phyloP scores from a whole-genome alignment of 2,329 filamentous ascomycete species.

The Lecanosticta acicola region DNA sequence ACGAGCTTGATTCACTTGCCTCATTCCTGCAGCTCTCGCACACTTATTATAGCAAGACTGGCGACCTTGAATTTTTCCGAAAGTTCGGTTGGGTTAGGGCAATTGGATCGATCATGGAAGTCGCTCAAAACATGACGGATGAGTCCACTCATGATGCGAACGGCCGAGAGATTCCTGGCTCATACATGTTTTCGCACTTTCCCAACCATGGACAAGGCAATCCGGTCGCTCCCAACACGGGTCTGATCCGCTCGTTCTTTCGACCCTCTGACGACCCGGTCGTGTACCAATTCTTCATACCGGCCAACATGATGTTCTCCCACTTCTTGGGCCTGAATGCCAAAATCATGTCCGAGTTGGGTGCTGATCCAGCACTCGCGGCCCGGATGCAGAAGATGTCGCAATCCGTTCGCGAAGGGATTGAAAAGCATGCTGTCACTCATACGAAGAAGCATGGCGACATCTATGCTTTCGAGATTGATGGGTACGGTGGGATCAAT shows the following conservation, averaged over 20 bases:
- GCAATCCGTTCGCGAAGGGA: slow-evolving; percentile 6
- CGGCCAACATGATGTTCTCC: slow-evolving; percentile 64
- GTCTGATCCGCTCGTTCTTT: slow-evolving; percentile 44
- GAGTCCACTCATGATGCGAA: slow-evolving; percentile 13
- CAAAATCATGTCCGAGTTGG: slow-evolving; percentile 34
- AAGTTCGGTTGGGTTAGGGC: slow-evolving; percentile 15
- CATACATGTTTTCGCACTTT: slow-evolving; percentile 8
- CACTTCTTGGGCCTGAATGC: slow-evolving; percentile 52
- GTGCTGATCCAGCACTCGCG: slow-evolving; percentile 21
- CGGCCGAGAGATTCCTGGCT: slow-evolving; percentile 8
- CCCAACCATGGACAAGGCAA: slow-evolving; percentile 42
- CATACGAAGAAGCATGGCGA: slow-evolving; percentile 33
- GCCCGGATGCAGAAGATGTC: slow-evolving; percentile 11
- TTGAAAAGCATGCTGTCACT: slow-evolving; percentile 34
- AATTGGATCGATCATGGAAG: slow-evolving; percentile 10
- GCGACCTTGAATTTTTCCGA: slow-evolving; percentile 18
- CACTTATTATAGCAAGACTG: slow-evolving; percentile 43
- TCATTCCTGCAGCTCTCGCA: slow-evolving; percentile 44
- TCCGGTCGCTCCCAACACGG: slow-evolving; percentile 41
- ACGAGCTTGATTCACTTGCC: slow-evolving; percentile 47
- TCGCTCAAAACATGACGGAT: slow-evolving; percentile 13
- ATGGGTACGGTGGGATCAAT: slow-evolving; percentile 42
- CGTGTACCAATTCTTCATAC: slow-evolving; percentile 44
- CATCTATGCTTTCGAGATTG: slow-evolving; percentile 44
- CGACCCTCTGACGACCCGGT: slow-evolving; percentile 45